phyloP scores from a whole-genome alignment of 768 basidiomycete species.

The Hortiboletus campestris region DNA sequence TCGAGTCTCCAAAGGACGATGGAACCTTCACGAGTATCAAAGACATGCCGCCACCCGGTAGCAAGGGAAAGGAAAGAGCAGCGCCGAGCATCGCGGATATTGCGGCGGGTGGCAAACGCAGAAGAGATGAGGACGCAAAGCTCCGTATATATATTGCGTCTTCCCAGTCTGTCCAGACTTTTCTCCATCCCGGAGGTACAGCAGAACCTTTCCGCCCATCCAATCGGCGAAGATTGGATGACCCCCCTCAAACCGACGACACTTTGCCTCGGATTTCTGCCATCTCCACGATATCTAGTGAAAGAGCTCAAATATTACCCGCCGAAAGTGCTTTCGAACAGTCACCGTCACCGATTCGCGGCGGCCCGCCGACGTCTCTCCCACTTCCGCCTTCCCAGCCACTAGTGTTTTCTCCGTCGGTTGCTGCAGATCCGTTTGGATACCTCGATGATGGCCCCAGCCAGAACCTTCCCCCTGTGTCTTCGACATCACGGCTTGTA shows the following conservation, averaged over 20 bases:
- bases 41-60: constrained; percentile 49
- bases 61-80: constrained; percentile 52
- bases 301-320: neutral
- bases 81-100: constrained; percentile 7
- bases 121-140: constrained; percentile 52
- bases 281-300: neutral
- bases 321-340: neutral
- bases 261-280: neutral
- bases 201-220: constrained; percentile 18
- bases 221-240: constrained; percentile 19
- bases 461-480: constrained; percentile 23
- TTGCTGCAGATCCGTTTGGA: constrained; percentile 54
- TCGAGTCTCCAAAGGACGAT: constrained; percentile 55
- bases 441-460: constrained; percentile 46
- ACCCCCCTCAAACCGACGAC: neutral
- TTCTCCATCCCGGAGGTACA: constrained; percentile 34
- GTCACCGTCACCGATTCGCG: neutral
- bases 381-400: constrained; percentile 1
- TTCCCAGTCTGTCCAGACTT: constrained; percentile 51
- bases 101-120: constrained; percentile 44
- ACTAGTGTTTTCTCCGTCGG: constrained; percentile 7
- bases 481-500: constrained; percentile 25
- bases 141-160: constrained; percentile 55
- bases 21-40: constrained; percentile 60
- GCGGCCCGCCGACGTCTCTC: neutral